Percentiles rank a stretch among this genome's conserved stretches.
Conservation (phyloP, 306 rosid species). For the Malus asiatica region DNA sequence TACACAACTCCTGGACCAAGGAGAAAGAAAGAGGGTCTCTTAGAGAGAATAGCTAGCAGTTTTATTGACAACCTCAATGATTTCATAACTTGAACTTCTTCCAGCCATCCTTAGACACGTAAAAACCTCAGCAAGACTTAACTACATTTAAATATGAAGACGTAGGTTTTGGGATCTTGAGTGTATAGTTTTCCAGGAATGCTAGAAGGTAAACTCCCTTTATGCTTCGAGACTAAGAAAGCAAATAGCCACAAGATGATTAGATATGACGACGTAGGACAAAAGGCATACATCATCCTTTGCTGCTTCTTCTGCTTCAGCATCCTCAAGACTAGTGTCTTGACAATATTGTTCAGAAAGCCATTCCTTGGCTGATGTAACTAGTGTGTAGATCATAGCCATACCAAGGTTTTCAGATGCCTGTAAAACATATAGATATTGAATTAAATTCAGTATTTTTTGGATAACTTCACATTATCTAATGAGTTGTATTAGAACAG, state of each 20-base stretch:
- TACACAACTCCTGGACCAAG: not conserved
- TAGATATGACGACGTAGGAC: slow-evolving; percentile 5
- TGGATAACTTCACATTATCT: not conserved
- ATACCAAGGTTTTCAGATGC: slow-evolving; percentile 98
- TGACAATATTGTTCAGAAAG: slow-evolving; percentile 60
- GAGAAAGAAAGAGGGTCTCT: not conserved
- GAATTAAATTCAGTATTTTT: not conserved
- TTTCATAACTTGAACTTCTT: not conserved
- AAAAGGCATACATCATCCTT: slow-evolving; percentile 69
- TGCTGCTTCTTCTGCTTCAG: slow-evolving; percentile 80
- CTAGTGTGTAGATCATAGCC: slow-evolving; percentile 98
- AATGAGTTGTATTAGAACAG: not conserved
- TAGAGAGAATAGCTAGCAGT: not conserved
- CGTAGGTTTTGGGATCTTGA: not conserved
- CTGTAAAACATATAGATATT: slow-evolving; percentile 29
- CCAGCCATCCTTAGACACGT: not conserved
- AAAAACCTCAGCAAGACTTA: not conserved
- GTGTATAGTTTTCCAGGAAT: not conserved
- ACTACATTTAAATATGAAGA: not conserved
- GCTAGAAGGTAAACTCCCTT: slow-evolving; percentile 5
- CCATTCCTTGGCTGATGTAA: slow-evolving; percentile 94
- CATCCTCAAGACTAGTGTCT: slow-evolving; percentile 42
- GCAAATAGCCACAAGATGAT: slow-evolving; percentile 4
- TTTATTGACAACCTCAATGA: not conserved
- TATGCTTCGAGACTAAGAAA: slow-evolving; percentile 3